Percentiles rank a stretch among this genome's conserved stretches.
Conservation (phyloP, 1,284 basidiomycete species). For the Marasmius fiardii region DNA sequence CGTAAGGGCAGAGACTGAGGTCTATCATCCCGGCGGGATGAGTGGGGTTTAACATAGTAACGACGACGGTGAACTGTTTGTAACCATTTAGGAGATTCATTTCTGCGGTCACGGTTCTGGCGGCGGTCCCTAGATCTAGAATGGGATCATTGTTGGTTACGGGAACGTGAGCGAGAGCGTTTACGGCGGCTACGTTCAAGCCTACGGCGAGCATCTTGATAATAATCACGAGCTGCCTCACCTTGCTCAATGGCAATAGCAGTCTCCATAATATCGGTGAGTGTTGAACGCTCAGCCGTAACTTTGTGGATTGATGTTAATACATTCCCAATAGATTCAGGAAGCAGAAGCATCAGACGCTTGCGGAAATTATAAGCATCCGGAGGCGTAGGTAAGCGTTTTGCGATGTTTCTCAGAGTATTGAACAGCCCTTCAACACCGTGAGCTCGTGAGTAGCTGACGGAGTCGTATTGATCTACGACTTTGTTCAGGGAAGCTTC, state of each 20-base stretch:
- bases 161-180: background rate
- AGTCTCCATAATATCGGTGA: slow-evolving; percentile 10
- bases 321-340: background rate
- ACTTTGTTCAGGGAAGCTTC: slow-evolving; percentile 8
- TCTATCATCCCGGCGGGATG: background rate
- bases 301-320: slow-evolving; percentile 5
- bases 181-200: background rate
- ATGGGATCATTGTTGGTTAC: background rate
- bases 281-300: slow-evolving; percentile 2
- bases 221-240: background rate
- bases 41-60: slow-evolving; percentile 2
- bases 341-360: slow-evolving; percentile 1
- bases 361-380: slow-evolving; percentile 11
- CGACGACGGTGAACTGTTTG: background rate
- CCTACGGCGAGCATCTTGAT: background rate
- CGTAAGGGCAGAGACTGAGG: background rate
- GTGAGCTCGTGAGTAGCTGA: background rate
- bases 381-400: slow-evolving; percentile 8
- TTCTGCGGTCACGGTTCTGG: background rate
- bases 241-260: slow-evolving; percentile 7
- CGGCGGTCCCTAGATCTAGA: no score
- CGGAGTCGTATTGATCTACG: slow-evolving; percentile 1
- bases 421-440: slow-evolving; percentile 8
- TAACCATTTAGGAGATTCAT: background rate
- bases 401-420: slow-evolving; percentile 2